Percentiles rank a stretch among this genome's conserved stretches.
Evolutionary conservation across 179 eudicot genomes (phyloP).

Genomic region (Vitellaria paradoxa): DNA sequence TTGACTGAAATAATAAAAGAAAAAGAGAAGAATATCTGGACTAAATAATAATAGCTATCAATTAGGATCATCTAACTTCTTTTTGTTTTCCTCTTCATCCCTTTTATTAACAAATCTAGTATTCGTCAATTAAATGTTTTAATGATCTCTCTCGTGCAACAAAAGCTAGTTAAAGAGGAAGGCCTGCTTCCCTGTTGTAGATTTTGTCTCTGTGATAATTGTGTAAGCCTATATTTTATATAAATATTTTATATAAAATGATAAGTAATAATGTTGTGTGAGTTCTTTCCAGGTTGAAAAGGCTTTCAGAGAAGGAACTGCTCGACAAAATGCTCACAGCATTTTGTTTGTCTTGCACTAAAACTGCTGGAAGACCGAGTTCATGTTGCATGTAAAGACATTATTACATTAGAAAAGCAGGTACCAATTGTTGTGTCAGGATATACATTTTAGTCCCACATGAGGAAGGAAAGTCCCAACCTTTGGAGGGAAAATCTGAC

Average conservation of each 20-base stretch:
- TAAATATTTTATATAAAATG: too few species aligned
- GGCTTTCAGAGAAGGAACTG: slow-evolving; percentile 99
- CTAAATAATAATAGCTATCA: not conserved
- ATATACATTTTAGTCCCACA: not conserved
- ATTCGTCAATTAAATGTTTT: not conserved
- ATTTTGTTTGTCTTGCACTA: slow-evolving; percentile 92
- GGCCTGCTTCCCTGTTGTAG: too few species aligned
- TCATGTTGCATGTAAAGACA: slow-evolving; percentile 99
- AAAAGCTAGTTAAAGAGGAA: too few species aligned
- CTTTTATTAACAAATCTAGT: not conserved
- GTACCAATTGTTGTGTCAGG: slow-evolving; percentile 15
- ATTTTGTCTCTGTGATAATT: not conserved
- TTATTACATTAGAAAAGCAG: slow-evolving; percentile 93
- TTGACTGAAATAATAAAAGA: not conserved
- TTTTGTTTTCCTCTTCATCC: not conserved
- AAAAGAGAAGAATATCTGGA: not conserved
- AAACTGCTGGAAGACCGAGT: slow-evolving; percentile 92
- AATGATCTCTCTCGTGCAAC: too few species aligned
- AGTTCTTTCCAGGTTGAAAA: slow-evolving; percentile 78
- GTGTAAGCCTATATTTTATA: not conserved
- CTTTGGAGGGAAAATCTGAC: slow-evolving; percentile 8
- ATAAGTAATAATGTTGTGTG: not conserved
- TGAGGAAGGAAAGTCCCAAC: not conserved
- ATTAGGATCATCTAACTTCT: not conserved
- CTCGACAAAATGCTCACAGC: slow-evolving; percentile 98